These are phyloP conservation scores for Scorias spongiosa DNA, from an alignment of 2,329 filamentous ascomycete species.

Conservation along the genomic window DNA sequence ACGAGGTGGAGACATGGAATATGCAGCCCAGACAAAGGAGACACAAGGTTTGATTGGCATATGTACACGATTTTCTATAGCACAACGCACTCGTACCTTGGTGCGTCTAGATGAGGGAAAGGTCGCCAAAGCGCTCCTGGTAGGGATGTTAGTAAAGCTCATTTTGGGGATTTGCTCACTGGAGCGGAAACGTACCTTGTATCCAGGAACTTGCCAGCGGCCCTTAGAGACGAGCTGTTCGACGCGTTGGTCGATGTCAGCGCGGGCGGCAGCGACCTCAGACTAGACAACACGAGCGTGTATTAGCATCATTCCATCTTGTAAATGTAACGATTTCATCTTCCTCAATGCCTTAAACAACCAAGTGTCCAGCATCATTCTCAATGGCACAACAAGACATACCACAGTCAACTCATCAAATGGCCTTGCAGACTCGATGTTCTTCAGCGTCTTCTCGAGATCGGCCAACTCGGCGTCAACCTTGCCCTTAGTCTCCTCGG, in stretches of 20 bases:
- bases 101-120: slow-evolving; percentile 69
- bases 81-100: slow-evolving; percentile 8
- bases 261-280: slow-evolving; percentile 83
- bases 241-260: slow-evolving; percentile 96
- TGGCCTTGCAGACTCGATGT: slow-evolving; percentile 89
- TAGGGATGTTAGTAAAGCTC: slow-evolving; percentile 30
- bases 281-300: slow-evolving; percentile 42
- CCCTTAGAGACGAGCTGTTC: slow-evolving; percentile 89
- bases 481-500: slow-evolving; percentile 89
- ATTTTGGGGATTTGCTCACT: background rate
- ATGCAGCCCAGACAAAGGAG: background rate
- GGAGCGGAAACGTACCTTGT: slow-evolving; percentile 59
- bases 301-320: background rate
- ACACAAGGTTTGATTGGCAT: background rate
- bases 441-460: slow-evolving; percentile 84
- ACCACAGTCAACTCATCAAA: slow-evolving; percentile 97
- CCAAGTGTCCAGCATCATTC: background rate
- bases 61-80: slow-evolving; percentile 5
- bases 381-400: slow-evolving; percentile 34
- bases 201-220: slow-evolving; percentile 94
- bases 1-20: too few relatives aligned
- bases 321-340: slow-evolving; percentile 2
- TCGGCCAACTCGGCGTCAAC: slow-evolving; percentile 91
- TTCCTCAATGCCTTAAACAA: background rate
- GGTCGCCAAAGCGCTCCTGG: slow-evolving; percentile 97